Percentiles rank a stretch among this genome's conserved stretches.
Evolutionary conservation across 1,139 yeast genomes (phyloP).

Genomic region (Yamadazyma pseudoaaseri): DNA sequence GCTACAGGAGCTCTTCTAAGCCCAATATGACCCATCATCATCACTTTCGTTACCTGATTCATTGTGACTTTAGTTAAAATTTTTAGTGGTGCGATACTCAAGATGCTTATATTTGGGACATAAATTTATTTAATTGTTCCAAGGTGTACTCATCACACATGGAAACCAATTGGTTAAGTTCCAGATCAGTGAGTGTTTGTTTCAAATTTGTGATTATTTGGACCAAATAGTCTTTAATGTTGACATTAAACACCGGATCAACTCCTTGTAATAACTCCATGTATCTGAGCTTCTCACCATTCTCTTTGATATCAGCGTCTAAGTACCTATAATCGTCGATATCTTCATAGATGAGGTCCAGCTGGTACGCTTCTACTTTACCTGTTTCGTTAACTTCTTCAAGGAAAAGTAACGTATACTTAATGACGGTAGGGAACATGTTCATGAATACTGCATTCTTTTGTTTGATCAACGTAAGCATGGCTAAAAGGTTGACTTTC

Average conservation of each 20-base stretch:
- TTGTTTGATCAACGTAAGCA: conserved; percentile 39
- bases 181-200: conserved; percentile 18
- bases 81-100: too few species aligned
- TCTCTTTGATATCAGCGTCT: conserved; percentile 47
- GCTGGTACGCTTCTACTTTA: conserved; percentile 61
- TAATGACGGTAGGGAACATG: conserved; percentile 37
- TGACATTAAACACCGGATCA: conserved; percentile 64
- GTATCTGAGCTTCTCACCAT: conserved; percentile 60
- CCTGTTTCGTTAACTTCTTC: conserved; percentile 79
- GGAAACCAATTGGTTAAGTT: conserved; percentile 27
- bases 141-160: conserved; percentile 32
- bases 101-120: not conserved
- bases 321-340: conserved; percentile 48
- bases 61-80: too few species aligned
- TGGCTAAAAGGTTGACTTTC: conserved; percentile 62
- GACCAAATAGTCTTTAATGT: conserved; percentile 29
- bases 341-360: conserved; percentile 54
- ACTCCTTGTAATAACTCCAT: conserved; percentile 39
- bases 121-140: conserved; percentile 22
- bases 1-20: too few species aligned
- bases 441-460: conserved; percentile 23
- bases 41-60: too few species aligned
- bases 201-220: conserved; percentile 22
- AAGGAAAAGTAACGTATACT: conserved; percentile 56
- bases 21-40: too few species aligned